Base-by-base conservation (phyloP, 768 basidiomycete species). In the Leccinellum rugosiceps region DNA sequence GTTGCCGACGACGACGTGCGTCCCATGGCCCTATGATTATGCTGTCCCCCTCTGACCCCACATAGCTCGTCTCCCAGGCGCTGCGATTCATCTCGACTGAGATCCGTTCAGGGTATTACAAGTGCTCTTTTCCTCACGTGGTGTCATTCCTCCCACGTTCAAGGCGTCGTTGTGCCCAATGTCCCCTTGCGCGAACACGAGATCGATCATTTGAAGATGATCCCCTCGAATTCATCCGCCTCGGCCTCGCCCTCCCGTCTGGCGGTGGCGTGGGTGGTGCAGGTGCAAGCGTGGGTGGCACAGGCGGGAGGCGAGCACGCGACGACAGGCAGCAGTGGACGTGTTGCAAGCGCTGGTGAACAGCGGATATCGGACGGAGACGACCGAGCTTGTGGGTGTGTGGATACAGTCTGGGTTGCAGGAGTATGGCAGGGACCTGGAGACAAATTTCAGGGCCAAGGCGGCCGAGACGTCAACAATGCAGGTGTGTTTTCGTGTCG, bases 181-280 rank as follows among this genome's bases (percentile, higher is more conserved):
- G 90, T 97, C 57, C 77, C 83, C 13, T 78, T 98, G 14, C 83
- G 94, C 59, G 87, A 89, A 43, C 90, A 93, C 63, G 95, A 98
- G 55, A 81, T 92, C 50, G 96, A 99, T 65, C 87, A 94, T 71
- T 99, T 66, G 94, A 97, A 73, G 96, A 98, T 60, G 94, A 97
- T 62, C 95, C 96, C 0, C 82, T 96, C 35, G 96, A 98, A 69
- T 98, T 89, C 69, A 91, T 98, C 63, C 87, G 93, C 21, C 80
- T 92, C 44, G 94, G 96, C 28, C 28, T 28, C 6, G 6, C 6
- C 14, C 76, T 82, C 65, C 80, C 78, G 54, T 86, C 88, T 55
- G 70, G 25, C 25, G 25, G 74, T 56, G 68, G 66, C 15, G 51
- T 73, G 53, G 74, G 71, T 41, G 28, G 28, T 6, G 28, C 28